Base-by-base conservation (phyloP, 2,329 filamentous ascomycete genomes). In the Cordyceps cateniannulata region DNA sequence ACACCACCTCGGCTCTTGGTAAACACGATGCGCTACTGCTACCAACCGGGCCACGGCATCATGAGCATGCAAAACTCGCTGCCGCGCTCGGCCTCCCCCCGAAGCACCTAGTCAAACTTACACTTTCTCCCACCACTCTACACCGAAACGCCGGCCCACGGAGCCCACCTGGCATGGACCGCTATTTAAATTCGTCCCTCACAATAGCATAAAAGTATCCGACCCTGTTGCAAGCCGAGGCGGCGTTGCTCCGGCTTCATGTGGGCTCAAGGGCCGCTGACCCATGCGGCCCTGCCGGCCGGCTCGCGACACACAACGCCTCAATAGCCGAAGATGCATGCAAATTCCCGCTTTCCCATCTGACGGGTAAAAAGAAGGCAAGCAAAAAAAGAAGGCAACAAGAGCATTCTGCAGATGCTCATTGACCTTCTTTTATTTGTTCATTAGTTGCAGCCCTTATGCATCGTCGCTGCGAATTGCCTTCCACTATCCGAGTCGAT, bases 11-110 rank as follows among this genome's bases (percentile, higher is more conserved):
- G 24, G 48, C 25, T 45, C 42, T 42, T 42, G 38, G 5, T 18
- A 32, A 32, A 4, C 16, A 25, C 42, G 53, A 56, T 56, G 42
- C 53, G 40, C 53, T 56, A 47, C 53, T 56, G 53, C 42, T 55
- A 38, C 40, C 25, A 44, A 45, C 20, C 38, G 25, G 16, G n/a
- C 32, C 35, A 53, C 14, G 20, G 22, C 22, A 38, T 38, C n/a
- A 52, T 38, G 49, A 44, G 27, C 40, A 4, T 35, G 29, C 6
- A 16, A 16, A 22, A 32, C 10, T 32, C 25, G 52, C 24, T 29
- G 24, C 24, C 38, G 53, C 42, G 10, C 53, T 56, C 42, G 25
- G 42, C 25, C 25, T 47, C 14, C 42, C 52, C 5, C 40, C 5
- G 50, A 22, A 35, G 24, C 40, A 45, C 52, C 24, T 18, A 29